phyloP scores from a whole-genome alignment of 139 green algal genomes.

The Coccomyxa sp. region DNA sequence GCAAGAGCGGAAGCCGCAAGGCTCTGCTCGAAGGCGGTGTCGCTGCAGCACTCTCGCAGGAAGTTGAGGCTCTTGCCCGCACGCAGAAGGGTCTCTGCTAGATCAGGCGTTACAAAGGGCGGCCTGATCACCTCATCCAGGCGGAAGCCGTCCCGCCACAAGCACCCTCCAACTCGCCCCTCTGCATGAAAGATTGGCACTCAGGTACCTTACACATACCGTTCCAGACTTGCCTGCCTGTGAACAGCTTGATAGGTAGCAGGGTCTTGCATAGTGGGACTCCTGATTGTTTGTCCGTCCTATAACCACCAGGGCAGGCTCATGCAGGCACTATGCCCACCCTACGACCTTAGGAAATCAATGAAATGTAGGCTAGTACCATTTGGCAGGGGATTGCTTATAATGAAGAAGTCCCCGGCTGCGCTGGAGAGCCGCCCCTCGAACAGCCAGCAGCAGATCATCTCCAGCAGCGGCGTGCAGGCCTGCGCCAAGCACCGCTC shows the following conservation, averaged over 20 bases:
- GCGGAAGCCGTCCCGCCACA: constrained; percentile 61
- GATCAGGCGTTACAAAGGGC: constrained; percentile 41
- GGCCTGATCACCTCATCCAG: constrained; percentile 52
- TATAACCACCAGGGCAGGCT: too few relatives aligned
- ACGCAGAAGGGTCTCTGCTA: constrained; percentile 75
- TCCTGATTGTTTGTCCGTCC: too few relatives aligned
- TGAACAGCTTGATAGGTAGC: too few relatives aligned
- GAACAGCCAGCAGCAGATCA: constrained; percentile 81
- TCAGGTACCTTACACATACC: too few relatives aligned
- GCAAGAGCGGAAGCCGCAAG: not conserved
- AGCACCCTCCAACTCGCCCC: constrained; percentile 21
- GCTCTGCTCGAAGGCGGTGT: constrained; percentile 56
- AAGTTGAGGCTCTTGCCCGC: constrained; percentile 93
- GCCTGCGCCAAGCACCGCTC: constrained; percentile 44
- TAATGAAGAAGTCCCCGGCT: constrained; percentile 83
- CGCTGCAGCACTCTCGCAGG: constrained; percentile 73
- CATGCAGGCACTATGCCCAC: too few relatives aligned
- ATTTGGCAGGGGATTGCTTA: constrained; percentile 1
- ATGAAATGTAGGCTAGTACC: too few relatives aligned
- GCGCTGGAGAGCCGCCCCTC: constrained; percentile 75
- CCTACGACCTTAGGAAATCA: too few relatives aligned
- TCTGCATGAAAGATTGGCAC: not conserved
- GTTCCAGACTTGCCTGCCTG: too few relatives aligned
- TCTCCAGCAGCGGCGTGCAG: constrained; percentile 80
- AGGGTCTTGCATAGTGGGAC: too few relatives aligned